Evolutionary conservation across 2,329 filamentous ascomycete species (phyloP), one percentile per base, ranked within the genome.

Genomic region (Exophiala aquamarina): DNA sequence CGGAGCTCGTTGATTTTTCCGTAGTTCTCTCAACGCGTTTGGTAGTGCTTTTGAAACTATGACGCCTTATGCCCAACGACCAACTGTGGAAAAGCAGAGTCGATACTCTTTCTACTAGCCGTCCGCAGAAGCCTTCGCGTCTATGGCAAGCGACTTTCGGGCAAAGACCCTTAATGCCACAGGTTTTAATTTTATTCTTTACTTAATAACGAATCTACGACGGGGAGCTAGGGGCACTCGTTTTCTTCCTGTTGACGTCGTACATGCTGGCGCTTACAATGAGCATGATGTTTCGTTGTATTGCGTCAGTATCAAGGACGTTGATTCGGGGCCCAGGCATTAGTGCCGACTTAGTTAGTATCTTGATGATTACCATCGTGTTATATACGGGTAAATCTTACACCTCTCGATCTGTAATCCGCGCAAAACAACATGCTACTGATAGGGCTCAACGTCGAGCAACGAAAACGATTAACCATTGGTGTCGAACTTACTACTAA

Each of bases 401-500:
- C n/a, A 87, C 45, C 83, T 3, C 94, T 94, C 74, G 93, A 95
- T 63, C 44, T 90, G 32, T 23, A n/a, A n/a, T n/a, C n/a, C 14
- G 29, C 20, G 14, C 2, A 42, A 9, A 8, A 13, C 33, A 14
- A 35, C 19, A 83, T 33, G 65, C 69, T 1, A 85, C 52, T 74
- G 77, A 1, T 37, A 64, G 65, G 76, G 70, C 67, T 80, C 21
- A 79, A 79, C 42, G 76, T 80, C 14, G 81, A 84, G 62, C 81
- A 84, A 63, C 74, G 81, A 18, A 84, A 84, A 64, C 86, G 89
- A 61, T 77, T 96, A 7, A 96, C 91, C 0, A 95, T 96, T 55
- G 92, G 89, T 68, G 90, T 96, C 13, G 92, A 96, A 66, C 79
- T 97, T 17, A 91, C 89, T 36, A 91, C 91, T 5, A 95, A 93